These are phyloP conservation scores for Erodium maritimum DNA, from an alignment of 345 rosid genomes.

Conservation along the genomic window DNA sequence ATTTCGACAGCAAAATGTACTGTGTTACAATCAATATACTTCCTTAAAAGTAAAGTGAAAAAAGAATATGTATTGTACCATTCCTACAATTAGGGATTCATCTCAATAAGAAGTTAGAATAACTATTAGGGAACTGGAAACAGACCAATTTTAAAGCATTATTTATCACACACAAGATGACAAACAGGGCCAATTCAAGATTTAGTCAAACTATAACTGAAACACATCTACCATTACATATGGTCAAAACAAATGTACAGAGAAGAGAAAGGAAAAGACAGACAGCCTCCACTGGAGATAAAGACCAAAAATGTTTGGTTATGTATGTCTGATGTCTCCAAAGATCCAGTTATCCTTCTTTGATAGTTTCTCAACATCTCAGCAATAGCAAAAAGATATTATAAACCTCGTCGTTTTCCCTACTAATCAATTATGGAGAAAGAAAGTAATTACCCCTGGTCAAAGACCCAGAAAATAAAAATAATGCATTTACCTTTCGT, in stretches of 20 bases:
- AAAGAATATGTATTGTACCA: too few relatives aligned
- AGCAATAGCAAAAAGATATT: too few relatives aligned
- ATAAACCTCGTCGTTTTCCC: too few relatives aligned
- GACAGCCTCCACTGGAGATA: not conserved
- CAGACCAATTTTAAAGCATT: not conserved
- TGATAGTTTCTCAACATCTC: too few relatives aligned
- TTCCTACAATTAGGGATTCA: too few relatives aligned
- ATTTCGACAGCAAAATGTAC: too few relatives aligned
- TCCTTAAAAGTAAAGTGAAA: too few relatives aligned
- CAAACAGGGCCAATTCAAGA: not conserved
- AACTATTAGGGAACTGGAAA: too few relatives aligned
- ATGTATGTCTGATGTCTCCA: too few relatives aligned
- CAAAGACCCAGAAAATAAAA: constrained; percentile 4
- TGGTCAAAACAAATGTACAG: not conserved
- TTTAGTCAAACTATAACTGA: not conserved
- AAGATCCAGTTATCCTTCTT: too few relatives aligned
- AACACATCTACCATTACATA: not conserved
- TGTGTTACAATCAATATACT: too few relatives aligned
- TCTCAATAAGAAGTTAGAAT: too few relatives aligned
- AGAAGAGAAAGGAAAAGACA: not conserved
- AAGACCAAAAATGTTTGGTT: not conserved
- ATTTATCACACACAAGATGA: not conserved
- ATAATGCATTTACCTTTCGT: constrained; percentile 60
- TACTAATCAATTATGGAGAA: not conserved
- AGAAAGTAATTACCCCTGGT: not conserved